A percentile compares a stretch with the other conserved stretches of the same genome.
Evolutionary conservation across 2,329 filamentous ascomycete genomes (phyloP).

Genomic region (Venturia oleaginea): DNA sequence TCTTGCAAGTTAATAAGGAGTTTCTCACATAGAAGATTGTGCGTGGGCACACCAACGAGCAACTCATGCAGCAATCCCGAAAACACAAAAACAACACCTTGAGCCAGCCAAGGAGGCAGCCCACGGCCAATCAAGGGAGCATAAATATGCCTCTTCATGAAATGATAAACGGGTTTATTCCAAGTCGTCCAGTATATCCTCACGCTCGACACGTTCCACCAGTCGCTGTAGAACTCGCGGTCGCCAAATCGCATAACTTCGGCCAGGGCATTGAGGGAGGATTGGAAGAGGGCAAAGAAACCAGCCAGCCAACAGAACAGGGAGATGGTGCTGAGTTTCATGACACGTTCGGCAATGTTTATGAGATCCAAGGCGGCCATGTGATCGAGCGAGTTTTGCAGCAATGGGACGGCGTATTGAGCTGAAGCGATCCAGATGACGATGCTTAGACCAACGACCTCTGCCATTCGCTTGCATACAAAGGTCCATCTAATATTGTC

Average conservation of each 20-base stretch:
- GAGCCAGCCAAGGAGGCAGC: slow-evolving; percentile 61
- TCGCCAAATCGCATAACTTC: slow-evolving; percentile 88
- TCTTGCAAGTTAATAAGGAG: background rate
- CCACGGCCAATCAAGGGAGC: slow-evolving; percentile 78
- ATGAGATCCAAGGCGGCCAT: slow-evolving; percentile 71
- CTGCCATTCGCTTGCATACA: slow-evolving; percentile 70
- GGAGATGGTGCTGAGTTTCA: slow-evolving; percentile 93
- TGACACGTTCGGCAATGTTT: slow-evolving; percentile 76
- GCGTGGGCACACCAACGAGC: slow-evolving; percentile 86
- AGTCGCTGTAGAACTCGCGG: slow-evolving; percentile 90
- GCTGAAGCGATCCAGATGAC: slow-evolving; percentile 94
- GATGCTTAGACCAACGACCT: slow-evolving; percentile 67
- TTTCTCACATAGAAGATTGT: slow-evolving; percentile 69
- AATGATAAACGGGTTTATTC: slow-evolving; percentile 96
- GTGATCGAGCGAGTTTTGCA: slow-evolving; percentile 83
- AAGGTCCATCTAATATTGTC: slow-evolving; percentile 77
- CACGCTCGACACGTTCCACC: slow-evolving; percentile 82
- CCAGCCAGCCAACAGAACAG: slow-evolving; percentile 95
- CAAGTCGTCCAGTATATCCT: slow-evolving; percentile 90
- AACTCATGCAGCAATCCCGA: slow-evolving; percentile 87
- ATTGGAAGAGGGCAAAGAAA: slow-evolving; percentile 95
- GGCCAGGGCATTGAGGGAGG: slow-evolving; percentile 79
- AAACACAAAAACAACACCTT: slow-evolving; percentile 74
- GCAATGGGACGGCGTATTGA: slow-evolving; percentile 84
- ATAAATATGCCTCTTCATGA: slow-evolving; percentile 93